Base-by-base conservation (phyloP, 1,139 yeast genomes). In the Nematodospora anomalae region DNA sequence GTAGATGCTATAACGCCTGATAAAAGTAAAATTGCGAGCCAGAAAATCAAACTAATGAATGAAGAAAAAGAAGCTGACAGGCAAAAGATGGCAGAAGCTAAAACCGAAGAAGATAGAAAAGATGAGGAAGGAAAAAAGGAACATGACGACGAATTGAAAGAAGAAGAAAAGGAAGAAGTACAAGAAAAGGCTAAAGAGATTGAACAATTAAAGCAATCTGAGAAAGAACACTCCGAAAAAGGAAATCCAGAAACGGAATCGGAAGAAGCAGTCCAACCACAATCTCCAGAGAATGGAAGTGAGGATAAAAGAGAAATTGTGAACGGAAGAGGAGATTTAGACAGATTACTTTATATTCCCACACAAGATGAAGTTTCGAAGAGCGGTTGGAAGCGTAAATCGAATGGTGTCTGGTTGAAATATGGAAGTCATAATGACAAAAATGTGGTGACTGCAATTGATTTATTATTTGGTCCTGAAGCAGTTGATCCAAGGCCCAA, bases 401-500 rank as follows among this genome's bases (percentile, higher is more conserved):
- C 52, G 43, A 42, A 62, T 42, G 71, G 71, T 1, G 50, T 62
- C 12, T 62, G 68, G 68, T 51, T 57, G 6, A 58, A 53, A 36
- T 61, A 60, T 38, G 66, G 60, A 8, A 38, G 47, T 13, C 48
- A 3, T 73, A 92, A 46, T 53, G 3, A 49, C 74, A 28, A 37
- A 34, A 28, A 30, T 60, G 56, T 76, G 0, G 53, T 72, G 16
- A 42, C 74, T 46, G 60, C 69, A 49, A 42, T 87, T 11, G 87
- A 83, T 46, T 64, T 87, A 2, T 61, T 88, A 26, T 88, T 79
- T 62, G 95, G 95, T 1, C 59, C 58, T 2, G 88, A 81, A 47
- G 83, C 87, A 0, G 78, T 73, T 3, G 95, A 88, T 36, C 95
- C 96, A 2, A 66, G 96, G 40, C 76, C 79, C 0, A 75, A 76